Evolutionary conservation across 345 rosid genomes (phyloP), one percentile per base, ranked within the genome.

Genomic region (Rubroshorea leprosula): DNA sequence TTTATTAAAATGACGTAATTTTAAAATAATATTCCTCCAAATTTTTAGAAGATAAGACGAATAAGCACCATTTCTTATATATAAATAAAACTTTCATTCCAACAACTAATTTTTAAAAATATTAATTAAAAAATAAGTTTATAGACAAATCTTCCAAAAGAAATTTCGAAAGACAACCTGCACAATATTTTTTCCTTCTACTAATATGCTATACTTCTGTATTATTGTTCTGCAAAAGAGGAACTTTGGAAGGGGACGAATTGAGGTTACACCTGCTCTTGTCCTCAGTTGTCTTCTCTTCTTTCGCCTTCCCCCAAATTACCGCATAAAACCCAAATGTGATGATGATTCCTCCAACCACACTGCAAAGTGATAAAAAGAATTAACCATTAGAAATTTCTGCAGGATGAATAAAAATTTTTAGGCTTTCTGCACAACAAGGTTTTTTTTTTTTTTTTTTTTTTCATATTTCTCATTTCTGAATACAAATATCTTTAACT

Each of bases 241-340:
- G 63, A n/a, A 23, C 57, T 20, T 63, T 47, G 4, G 45, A 8
- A 56, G 72, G 51, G 46, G 65, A 38, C 13, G 45, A 25, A 9
- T 59, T 1, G 14, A 26, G 15, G 60, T 27, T 17, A n/a, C 38
- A 20, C 1, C 23, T 21, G 9, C 5, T 18, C 23, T 16, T 6
- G n/a, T 18, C 51, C 2, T 63, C 47, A 35, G 22, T 18, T 21
- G n/a, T 38, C 24, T 54, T 57, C 27, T 67, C 72, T 31, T 75
- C 74, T 47, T 46, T 49, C 1, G 68, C 35, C 31, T 65, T 65
- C 8, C 80, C 80, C 76, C 80, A 76, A 39, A 72, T 27, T 57
- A 72, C 69, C n/a, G 67, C 60, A 61, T 68, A 72, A 43, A 71
- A 65, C 2, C 76, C 41, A 23, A 41, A 23, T 3, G 57, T 65